Percentiles rank a stretch among this genome's conserved stretches.
Conservation (phyloP, 1,139 yeast species). For the Pichia sp. region DNA sequence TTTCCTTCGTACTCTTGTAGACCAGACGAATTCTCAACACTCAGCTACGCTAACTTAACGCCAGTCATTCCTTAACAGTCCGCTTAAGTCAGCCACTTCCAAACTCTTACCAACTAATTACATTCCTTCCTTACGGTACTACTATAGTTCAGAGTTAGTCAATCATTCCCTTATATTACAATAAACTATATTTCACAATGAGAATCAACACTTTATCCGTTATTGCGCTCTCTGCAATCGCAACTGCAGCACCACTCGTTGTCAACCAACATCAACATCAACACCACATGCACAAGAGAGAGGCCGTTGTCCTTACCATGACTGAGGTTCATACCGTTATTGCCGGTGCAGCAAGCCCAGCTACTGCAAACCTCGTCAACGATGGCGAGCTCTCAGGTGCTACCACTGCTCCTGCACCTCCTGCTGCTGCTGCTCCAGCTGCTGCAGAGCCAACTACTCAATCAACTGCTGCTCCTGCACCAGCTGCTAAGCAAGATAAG, state of each 20-base stretch:
- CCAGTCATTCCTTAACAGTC: too few relatives aligned
- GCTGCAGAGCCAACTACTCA: background rate
- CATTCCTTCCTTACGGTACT: too few relatives aligned
- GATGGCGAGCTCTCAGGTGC: slow-evolving; percentile 23
- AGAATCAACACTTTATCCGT: slow-evolving; percentile 21
- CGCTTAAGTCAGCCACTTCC: too few relatives aligned
- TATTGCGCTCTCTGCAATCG: slow-evolving; percentile 25
- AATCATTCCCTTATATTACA: slow-evolving; percentile 10
- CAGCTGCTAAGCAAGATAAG: slow-evolving; percentile 13
- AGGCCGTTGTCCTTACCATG: slow-evolving; percentile 49
- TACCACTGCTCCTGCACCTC: slow-evolving; percentile 19
- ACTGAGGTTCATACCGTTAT: slow-evolving; percentile 38
- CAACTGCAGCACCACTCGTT: slow-evolving; percentile 40
- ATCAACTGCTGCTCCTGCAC: slow-evolving; percentile 13
- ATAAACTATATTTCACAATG: slow-evolving; percentile 12
- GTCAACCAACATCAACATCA: slow-evolving; percentile 31
- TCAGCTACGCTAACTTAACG: too few relatives aligned
- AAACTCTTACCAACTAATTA: too few relatives aligned
- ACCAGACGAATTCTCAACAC: too few relatives aligned
- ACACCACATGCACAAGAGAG: slow-evolving; percentile 55
- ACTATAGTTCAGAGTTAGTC: too few relatives aligned
- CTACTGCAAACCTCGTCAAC: slow-evolving; percentile 32
- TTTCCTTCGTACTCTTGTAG: too few relatives aligned
- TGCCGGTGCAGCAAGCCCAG: slow-evolving; percentile 27
- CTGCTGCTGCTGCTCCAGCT: slow-evolving; percentile 17